A percentile compares a stretch with the other conserved stretches of the same genome.
These are phyloP conservation scores for Ceratocystiopsis minuta DNA, from an alignment of 2,329 filamentous ascomycete genomes.

Conservation along the genomic window DNA sequence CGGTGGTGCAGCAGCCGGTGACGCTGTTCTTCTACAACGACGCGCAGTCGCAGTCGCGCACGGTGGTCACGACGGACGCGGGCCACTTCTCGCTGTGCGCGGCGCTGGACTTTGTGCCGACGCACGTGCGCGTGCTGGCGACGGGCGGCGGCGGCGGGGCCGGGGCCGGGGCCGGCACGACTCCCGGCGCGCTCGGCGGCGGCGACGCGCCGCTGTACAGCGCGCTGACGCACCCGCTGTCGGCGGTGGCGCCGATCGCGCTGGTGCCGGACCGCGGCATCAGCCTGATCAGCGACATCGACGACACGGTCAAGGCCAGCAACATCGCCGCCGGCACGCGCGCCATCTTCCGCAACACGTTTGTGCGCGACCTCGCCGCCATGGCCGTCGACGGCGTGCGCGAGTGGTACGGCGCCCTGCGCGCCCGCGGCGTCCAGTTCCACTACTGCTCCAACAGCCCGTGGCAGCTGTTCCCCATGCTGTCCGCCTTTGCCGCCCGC, in stretches of 20 bases:
- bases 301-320: constrained; percentile 93
- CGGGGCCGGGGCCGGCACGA: not conserved
- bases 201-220: constrained; percentile 2
- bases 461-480: constrained; percentile 87
- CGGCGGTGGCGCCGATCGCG: constrained; percentile 58
- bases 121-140: constrained; percentile 71
- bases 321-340: constrained; percentile 74
- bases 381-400: constrained; percentile 72
- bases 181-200: not conserved
- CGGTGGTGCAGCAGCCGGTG: constrained; percentile 57
- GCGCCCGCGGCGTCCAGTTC: constrained; percentile 64
- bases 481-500: constrained; percentile 68
- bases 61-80: constrained; percentile 67
- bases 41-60: constrained; percentile 61
- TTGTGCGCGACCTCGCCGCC: constrained; percentile 68
- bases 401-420: constrained; percentile 72
- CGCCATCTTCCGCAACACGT: constrained; percentile 93
- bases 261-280: constrained; percentile 65
- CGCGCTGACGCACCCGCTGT: constrained; percentile 44
- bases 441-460: constrained; percentile 99
- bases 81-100: constrained; percentile 76
- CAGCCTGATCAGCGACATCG: constrained; percentile 91
- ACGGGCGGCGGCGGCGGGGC: constrained; percentile 22
- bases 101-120: constrained; percentile 76
- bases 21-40: constrained; percentile 95